Conservation (phyloP, 768 basidiomycete genomes). For the Boletus reticuloceps region DNA sequence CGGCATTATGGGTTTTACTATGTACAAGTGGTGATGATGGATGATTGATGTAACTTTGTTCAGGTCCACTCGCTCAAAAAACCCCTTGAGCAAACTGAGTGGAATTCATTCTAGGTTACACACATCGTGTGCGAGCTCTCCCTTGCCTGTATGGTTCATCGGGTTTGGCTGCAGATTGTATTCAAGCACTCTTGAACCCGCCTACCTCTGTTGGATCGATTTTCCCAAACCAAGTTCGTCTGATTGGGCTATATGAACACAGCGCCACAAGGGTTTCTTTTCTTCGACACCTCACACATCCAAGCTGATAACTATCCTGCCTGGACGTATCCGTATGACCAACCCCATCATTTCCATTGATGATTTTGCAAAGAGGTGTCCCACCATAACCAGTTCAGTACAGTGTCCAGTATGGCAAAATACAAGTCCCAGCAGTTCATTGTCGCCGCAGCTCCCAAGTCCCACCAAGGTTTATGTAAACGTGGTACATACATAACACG, state of each 20-base stretch:
- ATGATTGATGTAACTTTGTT: neutral
- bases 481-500: no score
- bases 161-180: neutral
- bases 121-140: slow-evolving; percentile 12
- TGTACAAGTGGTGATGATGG: no score
- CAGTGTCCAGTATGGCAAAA: no score
- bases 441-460: no score
- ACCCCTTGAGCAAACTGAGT: neutral
- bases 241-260: neutral
- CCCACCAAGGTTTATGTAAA: no score
- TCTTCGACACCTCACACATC: slow-evolving; percentile 7
- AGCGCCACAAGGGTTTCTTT: neutral
- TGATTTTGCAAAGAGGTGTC: no score
- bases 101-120: slow-evolving; percentile 8
- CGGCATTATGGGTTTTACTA: neutral
- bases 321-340: no score
- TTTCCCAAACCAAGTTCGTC: slow-evolving; percentile 13
- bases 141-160: neutral
- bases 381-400: no score
- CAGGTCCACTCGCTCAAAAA: slow-evolving; percentile 4
- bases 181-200: slow-evolving; percentile 1
- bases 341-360: no score
- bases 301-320: no score
- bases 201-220: neutral
- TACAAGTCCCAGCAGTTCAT: no score